Percentiles rank a stretch among this genome's conserved stretches.
Evolutionary conservation across 441 rosid species (phyloP).

Genomic region (Pelargonium fulgidum): DNA sequence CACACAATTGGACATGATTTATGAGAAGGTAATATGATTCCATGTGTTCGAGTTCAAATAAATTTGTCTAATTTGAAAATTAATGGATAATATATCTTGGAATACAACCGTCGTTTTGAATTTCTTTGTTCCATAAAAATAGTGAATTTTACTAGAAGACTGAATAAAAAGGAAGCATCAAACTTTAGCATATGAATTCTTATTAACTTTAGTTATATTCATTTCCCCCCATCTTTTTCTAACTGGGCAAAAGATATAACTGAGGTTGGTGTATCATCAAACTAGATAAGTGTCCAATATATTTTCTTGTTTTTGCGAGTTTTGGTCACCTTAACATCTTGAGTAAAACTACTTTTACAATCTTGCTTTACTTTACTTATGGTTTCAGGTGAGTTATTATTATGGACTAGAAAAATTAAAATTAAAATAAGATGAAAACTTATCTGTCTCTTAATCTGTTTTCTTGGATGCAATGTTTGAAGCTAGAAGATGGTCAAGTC

Average conservation of each 20-base stretch:
- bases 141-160: not conserved
- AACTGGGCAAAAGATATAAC: not conserved
- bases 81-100: not conserved
- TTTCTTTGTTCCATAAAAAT: not conserved
- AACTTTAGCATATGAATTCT: not conserved
- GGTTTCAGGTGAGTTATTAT: not conserved
- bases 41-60: not conserved
- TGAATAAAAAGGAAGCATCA: not conserved
- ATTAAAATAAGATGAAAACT: not conserved
- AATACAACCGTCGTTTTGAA: not conserved
- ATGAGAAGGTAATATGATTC: not conserved
- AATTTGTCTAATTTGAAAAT: not conserved
- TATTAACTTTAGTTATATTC: not conserved
- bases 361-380: not conserved
- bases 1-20: not conserved
- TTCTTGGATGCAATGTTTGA: constrained; percentile 33
- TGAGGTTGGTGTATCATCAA: not conserved
- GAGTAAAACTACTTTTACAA: too few species aligned
- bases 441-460: not conserved
- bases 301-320: too few species aligned
- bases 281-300: too few species aligned
- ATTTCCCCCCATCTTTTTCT: not conserved
- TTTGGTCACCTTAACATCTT: too few species aligned
- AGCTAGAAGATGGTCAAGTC: constrained; percentile 98
- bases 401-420: not conserved